These are phyloP conservation scores for Mucor indicus DNA, from an alignment of 371 early-diverging fungal species.

Conservation along the genomic window DNA sequence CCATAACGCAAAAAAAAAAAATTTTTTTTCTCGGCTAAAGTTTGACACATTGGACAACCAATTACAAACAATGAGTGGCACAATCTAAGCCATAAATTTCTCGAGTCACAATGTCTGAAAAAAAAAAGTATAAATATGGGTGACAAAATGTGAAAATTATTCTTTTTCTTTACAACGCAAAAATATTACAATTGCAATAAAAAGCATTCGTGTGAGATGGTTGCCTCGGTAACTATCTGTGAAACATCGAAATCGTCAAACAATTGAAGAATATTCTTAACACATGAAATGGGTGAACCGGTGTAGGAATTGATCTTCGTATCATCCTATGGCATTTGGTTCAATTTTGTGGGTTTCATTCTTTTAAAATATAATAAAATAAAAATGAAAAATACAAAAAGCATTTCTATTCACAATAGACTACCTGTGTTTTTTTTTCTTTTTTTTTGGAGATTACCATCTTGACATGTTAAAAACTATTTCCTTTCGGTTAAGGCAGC, in stretches of 20 bases:
- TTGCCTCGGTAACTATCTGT: slow-evolving; percentile 23
- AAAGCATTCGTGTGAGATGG: slow-evolving; percentile 39
- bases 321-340: slow-evolving; percentile 24
- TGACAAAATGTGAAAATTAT: slow-evolving; percentile 11
- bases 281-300: slow-evolving; percentile 31
- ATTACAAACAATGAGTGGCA: too few relatives aligned
- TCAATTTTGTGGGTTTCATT: slow-evolving; percentile 30
- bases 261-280: slow-evolving; percentile 27
- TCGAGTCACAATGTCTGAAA: background rate
- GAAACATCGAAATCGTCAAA: slow-evolving; percentile 37
- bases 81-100: slow-evolving; percentile 8
- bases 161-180: slow-evolving; percentile 25
- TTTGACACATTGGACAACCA: too few relatives aligned
- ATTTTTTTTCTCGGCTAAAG: too few relatives aligned
- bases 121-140: background rate
- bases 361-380: too few relatives aligned
- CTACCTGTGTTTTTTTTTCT: too few relatives aligned
- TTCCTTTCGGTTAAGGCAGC: too few relatives aligned
- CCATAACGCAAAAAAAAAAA: too few relatives aligned
- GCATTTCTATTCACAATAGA: too few relatives aligned
- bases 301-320: slow-evolving; percentile 29
- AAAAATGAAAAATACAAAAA: too few relatives aligned
- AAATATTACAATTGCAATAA: slow-evolving; percentile 25
- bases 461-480: too few relatives aligned
- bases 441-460: too few relatives aligned